phyloP scores from a whole-genome alignment of 345 rosid genomes.

The Trapa incisa region DNA sequence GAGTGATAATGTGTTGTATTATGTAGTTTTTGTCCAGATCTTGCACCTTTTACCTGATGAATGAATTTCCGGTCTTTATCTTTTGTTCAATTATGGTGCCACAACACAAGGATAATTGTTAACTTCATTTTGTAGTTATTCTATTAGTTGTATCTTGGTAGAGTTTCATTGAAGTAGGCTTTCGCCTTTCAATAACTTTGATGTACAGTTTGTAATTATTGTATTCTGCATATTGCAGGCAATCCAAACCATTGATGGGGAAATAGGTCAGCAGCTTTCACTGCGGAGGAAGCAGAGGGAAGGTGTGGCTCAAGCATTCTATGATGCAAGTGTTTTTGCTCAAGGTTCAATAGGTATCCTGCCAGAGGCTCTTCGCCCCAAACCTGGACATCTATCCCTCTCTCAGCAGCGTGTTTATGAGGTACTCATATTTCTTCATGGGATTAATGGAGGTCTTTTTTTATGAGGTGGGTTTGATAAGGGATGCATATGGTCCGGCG shows the following conservation, averaged over 20 bases:
- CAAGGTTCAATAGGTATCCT: constrained; percentile 66
- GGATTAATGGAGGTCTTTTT: background rate
- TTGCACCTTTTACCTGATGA: background rate
- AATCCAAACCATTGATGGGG: constrained; percentile 78
- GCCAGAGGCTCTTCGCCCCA: constrained; percentile 89
- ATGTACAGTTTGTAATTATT: constrained; percentile 1
- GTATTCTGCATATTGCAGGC: constrained; percentile 34
- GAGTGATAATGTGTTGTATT: background rate
- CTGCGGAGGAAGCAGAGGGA: constrained; percentile 89
- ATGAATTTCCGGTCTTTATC: background rate
- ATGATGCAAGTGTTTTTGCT: constrained; percentile 56
- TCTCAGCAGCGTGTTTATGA: constrained; percentile 96
- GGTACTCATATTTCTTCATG: constrained; percentile 28
- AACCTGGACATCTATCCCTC: constrained; percentile 75
- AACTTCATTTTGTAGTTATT: background rate
- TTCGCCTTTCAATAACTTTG: background rate
- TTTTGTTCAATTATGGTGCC: background rate
- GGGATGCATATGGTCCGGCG: no score
- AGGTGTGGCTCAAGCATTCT: constrained; percentile 47
- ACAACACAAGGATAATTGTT: background rate
- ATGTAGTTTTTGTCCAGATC: background rate
- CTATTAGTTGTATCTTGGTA: background rate
- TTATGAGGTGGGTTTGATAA: no score
- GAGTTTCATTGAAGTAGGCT: background rate
- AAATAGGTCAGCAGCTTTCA: constrained; percentile 64